A percentile compares a stretch with the other conserved stretches of the same genome.
phyloP scores from a whole-genome alignment of 805 yeast genomes.

The Dipodascopsis uninucleata region DNA sequence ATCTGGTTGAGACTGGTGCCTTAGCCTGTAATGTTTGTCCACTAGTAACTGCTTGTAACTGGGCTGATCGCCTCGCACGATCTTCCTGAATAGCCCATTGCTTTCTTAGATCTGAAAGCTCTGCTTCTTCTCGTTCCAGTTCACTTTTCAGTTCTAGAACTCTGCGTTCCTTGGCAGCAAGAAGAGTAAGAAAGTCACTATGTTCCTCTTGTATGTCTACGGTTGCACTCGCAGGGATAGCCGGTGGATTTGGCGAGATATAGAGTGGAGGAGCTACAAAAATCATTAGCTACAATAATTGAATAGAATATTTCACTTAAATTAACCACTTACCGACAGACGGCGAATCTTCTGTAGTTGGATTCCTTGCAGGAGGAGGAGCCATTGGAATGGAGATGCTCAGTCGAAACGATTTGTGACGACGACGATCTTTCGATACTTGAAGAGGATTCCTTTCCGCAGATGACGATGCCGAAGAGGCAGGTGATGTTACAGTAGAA shows the following conservation, averaged over 20 bases:
- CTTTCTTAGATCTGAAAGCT: constrained; percentile 29
- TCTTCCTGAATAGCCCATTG: constrained; percentile 25
- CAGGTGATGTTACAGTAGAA: neutral
- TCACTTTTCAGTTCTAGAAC: constrained; percentile 39
- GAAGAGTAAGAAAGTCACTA: constrained; percentile 32
- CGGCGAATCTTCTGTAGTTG: constrained; percentile 18
- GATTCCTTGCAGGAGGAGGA: constrained; percentile 12
- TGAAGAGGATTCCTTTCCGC: neutral
- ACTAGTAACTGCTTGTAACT: constrained; percentile 8
- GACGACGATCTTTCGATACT: constrained; percentile 14
- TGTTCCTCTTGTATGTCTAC: constrained; percentile 7
- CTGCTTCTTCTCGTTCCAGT: constrained; percentile 39
- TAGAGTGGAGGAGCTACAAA: constrained; percentile 18
- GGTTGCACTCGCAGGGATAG: constrained; percentile 4
- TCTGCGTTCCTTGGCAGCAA: constrained; percentile 40
- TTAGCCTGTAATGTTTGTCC: neutral
- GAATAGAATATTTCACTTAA: neutral
- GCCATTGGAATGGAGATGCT: constrained; percentile 16
- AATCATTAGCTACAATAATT: neutral
- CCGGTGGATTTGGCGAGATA: constrained; percentile 22
- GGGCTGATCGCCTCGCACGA: constrained; percentile 13
- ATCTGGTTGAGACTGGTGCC: neutral
- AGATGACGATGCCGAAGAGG: constrained; percentile 6
- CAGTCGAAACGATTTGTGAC: constrained; percentile 15
- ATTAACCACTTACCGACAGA: constrained; percentile 10